Conservation (phyloP, 2,329 filamentous ascomycete species). For the Fusarium xyrophilum region DNA sequence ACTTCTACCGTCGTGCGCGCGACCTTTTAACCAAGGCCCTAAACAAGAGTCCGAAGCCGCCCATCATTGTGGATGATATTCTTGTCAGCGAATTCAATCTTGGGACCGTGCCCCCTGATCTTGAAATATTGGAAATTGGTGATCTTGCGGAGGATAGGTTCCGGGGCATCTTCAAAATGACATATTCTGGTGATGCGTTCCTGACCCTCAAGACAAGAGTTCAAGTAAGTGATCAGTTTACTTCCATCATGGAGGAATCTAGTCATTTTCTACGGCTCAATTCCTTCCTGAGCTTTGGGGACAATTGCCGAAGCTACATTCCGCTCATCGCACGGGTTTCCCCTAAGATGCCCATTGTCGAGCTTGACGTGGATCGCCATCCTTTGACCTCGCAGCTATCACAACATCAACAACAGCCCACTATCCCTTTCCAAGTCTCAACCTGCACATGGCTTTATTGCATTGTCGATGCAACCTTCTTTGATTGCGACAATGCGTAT, state of each 20-base stretch:
- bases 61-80: constrained; percentile 99
- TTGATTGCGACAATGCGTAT: constrained; percentile 27
- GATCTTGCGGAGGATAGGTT: constrained; percentile 97
- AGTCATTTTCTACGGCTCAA: neutral
- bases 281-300: constrained; percentile 1
- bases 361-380: constrained; percentile 6
- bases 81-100: constrained; percentile 97
- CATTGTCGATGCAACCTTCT: constrained; percentile 18
- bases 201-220: constrained; percentile 94
- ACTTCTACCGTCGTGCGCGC: constrained; percentile 87
- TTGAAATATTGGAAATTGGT: constrained; percentile 97
- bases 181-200: constrained; percentile 93
- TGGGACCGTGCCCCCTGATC: constrained; percentile 88
- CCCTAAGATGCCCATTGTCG: neutral
- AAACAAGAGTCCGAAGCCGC: constrained; percentile 97
- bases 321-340: neutral
- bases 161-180: constrained; percentile 99
- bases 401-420: constrained; percentile 7
- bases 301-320: neutral
- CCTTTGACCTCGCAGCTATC: neutral
- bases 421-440: neutral
- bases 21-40: constrained; percentile 93
- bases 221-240: constrained; percentile 66
- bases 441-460: neutral
- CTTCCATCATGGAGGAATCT: neutral